phyloP scores from a whole-genome alignment of 495 filamentous ascomycete genomes.

The Hamigera avellanea region DNA sequence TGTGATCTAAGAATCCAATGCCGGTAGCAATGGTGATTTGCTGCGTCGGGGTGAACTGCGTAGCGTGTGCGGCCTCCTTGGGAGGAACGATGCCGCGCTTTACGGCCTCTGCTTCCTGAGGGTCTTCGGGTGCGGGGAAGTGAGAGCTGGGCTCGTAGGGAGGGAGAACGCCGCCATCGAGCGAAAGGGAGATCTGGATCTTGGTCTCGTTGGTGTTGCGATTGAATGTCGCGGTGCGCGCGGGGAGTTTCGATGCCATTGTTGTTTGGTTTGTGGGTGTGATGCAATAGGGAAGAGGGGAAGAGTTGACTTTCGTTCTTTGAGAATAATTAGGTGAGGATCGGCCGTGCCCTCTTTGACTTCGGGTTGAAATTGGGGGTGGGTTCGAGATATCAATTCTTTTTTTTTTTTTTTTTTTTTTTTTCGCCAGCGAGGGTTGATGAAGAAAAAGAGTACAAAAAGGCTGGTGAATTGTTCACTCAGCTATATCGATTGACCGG shows the following conservation, averaged over 20 bases:
- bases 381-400: too few relatives aligned
- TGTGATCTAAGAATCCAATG: constrained; percentile 98
- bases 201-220: constrained; percentile 96
- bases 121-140: constrained; percentile 27
- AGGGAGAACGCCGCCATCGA: constrained; percentile 75
- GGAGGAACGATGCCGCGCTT: constrained; percentile 76
- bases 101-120: constrained; percentile 27
- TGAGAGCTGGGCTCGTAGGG: constrained; percentile 41
- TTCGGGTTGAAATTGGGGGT: too few relatives aligned
- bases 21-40: constrained; percentile 81
- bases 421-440: too few relatives aligned
- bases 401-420: too few relatives aligned
- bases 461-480: too few relatives aligned
- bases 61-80: constrained; percentile 68
- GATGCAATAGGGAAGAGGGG: background rate
- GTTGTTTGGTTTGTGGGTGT: constrained; percentile 9
- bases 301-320: constrained; percentile 2
- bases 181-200: constrained; percentile 78
- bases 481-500: too few relatives aligned
- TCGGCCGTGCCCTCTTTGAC: too few relatives aligned
- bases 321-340: too few relatives aligned
- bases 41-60: constrained; percentile 70
- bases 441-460: too few relatives aligned
- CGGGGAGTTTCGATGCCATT: constrained; percentile 22
- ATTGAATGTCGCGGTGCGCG: constrained; percentile 61